Base-by-base conservation (phyloP, 2,329 filamentous ascomycete genomes). In the Acrocalymma vagum region DNA sequence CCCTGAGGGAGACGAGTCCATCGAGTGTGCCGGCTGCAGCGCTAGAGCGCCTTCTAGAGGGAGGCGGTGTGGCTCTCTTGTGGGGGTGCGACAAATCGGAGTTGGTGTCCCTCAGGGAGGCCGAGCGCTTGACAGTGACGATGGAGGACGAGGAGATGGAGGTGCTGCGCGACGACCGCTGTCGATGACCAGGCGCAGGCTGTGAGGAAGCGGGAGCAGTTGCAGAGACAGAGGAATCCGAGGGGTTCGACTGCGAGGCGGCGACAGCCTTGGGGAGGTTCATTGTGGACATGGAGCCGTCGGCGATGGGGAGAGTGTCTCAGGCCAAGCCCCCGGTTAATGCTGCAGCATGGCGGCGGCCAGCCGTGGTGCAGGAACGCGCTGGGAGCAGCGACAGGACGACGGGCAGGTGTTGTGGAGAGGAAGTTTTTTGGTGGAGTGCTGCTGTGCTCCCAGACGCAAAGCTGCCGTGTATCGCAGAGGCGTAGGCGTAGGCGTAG, bases 131-230 rank as follows among this genome's bases (percentile, higher is more conserved):
- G 55, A 75, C 56, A 6, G 72, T 71, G 41, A 66, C 58, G 39
- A 68, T 58, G 18, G 70, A 69, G 28, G 74, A 73, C 37, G 73
- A 74, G 29, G 73, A 75, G 28, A 71, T 51, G 21, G 75, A 76
- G 50, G 70, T 72, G 21, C 69, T 70, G 43, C 72, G 67, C 52
- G 73, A 72, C 26, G 62, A 61, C 40, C 48, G 53, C 53, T 59
- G 65, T 53, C 44, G 48, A 51, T 48, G 48, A 29, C 28, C 29
- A 31, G 42, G 38, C 31, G 29, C 21, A 32, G 45, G 14, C 27
- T 31, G 20, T 29, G 43, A n/a, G 26, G 41, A 37, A 36, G 43
- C 38, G 28, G 42, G 38, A 29, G 48, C 44, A 27, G 49, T 39
- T 48, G 51, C 27, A 27, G 58, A 41, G n/a, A n/a, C n/a, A n/a